phyloP scores from a whole-genome alignment of 169 alveolate genomes.

The Hepatocystis sp. region DNA sequence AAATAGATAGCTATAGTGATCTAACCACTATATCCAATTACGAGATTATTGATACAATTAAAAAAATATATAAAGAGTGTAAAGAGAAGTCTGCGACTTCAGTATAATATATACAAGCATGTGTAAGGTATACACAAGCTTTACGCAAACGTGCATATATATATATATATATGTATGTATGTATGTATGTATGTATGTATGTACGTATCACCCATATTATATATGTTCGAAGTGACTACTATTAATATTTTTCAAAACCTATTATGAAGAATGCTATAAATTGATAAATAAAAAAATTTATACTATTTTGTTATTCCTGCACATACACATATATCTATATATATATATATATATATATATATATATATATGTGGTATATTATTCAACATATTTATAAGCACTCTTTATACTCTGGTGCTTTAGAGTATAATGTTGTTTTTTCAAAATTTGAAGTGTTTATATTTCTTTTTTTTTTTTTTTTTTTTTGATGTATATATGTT shows the following conservation, averaged over 20 bases:
- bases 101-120: conserved; percentile 10
- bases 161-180: conserved; percentile 3
- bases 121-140: neutral
- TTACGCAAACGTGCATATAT: neutral
- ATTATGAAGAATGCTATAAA: too few species aligned
- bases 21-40: conserved; percentile 90
- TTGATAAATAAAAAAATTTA: too few species aligned
- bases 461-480: too few species aligned
- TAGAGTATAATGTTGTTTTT: too few species aligned
- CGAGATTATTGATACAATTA: conserved; percentile 84
- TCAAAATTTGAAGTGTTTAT: too few species aligned
- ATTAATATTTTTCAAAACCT: too few species aligned
- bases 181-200: neutral
- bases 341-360: conserved; percentile 3
- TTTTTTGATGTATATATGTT: too few species aligned
- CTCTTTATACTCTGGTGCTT: too few species aligned
- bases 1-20: conserved; percentile 86
- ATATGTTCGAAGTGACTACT: too few species aligned
- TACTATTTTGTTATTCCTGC: too few species aligned
- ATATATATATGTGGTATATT: too few species aligned
- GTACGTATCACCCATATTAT: neutral
- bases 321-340: neutral
- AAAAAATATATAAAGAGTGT: conserved; percentile 36
- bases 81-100: neutral
- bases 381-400: too few species aligned